Base-by-base conservation (phyloP, 1,284 basidiomycete genomes). In the Laetiporus sulphureus region DNA sequence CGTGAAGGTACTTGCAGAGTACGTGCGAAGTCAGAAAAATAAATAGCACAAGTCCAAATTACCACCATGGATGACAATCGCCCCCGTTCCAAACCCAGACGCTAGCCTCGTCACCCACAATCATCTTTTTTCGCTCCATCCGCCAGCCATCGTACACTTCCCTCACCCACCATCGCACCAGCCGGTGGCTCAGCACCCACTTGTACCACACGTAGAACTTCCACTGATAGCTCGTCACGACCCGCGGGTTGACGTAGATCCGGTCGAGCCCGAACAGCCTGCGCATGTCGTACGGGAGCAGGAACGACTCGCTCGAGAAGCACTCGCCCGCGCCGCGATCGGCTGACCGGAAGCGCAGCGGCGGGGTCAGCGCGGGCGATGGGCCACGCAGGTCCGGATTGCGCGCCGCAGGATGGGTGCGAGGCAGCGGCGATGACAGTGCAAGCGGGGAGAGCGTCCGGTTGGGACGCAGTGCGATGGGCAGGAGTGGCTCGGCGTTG, bases 281-380 rank as follows among this genome's bases (percentile, higher is more conserved):
- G 44, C 77, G 68, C 21, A 79, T 56, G 54, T 79, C 77, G 56
- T 76, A 75, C 4, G 71, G 71, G 13, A 73, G 60, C 37, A 75
- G 53, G 59, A 77, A 74, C 29, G 69, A 75, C 58, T 79, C 77
- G 18, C 66, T 69, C 30, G 71, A 71, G 51, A 66, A 71, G 55
- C 77, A 79, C 42, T 55, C 53, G 40, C 55, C 52, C 42, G 69
- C 67, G 6, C 54, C 60, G 18, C 59, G 49, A 1, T 46, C 52
- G 10, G 68, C 69, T 10, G 62, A 48, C 27, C 76, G 69, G 63
- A 79, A 79, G 1, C 52, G 46, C 34, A 72, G 49, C 3, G 74
- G 48, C 22, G 63, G 58, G 35, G 61, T 64, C 49, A 58, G 36
- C 46, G 62, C 50, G 41, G 68, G 48, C 46, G 67, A 56, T 40